Base-by-base conservation (phyloP, 2,329 filamentous ascomycete genomes). In the Nothopassalora personata region DNA sequence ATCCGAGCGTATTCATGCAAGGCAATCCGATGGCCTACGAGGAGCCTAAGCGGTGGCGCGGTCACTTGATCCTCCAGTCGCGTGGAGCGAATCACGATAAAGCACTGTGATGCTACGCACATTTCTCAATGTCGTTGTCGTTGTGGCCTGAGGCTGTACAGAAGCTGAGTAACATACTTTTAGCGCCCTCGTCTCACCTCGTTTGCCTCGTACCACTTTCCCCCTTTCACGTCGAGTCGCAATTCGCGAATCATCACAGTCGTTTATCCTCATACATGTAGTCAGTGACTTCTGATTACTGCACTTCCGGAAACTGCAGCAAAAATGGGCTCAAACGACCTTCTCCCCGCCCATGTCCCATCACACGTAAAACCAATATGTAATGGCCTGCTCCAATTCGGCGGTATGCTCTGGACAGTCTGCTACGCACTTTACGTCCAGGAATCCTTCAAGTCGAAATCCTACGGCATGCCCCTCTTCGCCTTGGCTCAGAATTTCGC, bases 381-480 rank as follows among this genome's bases (percentile, higher is more conserved):
- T 6, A 36, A 53, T 30, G n/a, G 18, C 50, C 15, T 53, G 39
- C 43, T 54, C 36, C 36, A 46, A 33, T 30, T 47, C 53, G 39
- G 53, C 23, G 53, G 53, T 27, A 5, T n/a, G 8, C 36, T 54
- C 39, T 54, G 53, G 53, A 54, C 43, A 13, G 2, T 47, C 36
- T 28, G 33, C 19, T 47, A 54, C 43, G 33, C 39, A 19, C 43
- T 54, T 11, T 47, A 46, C 53, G 39, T 43, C 9, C 53, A 36
- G n/a, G 36, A 54, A 47, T 46, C 36, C 19, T 33, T 54, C 23
- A 28, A 34, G 19, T 30, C 39, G 13, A 54, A 47, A 47, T 47
- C 53, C 30, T 54, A 54, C 13, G 39, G 53, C 23, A 54, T 54
- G 53, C 53, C 53, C 3, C 53, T 54, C 4, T 47, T 54, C 53